Evolutionary conservation across 2,329 filamentous ascomycete species (phyloP), one percentile per base, ranked within the genome.

Genomic region (Beauveria sp.): DNA sequence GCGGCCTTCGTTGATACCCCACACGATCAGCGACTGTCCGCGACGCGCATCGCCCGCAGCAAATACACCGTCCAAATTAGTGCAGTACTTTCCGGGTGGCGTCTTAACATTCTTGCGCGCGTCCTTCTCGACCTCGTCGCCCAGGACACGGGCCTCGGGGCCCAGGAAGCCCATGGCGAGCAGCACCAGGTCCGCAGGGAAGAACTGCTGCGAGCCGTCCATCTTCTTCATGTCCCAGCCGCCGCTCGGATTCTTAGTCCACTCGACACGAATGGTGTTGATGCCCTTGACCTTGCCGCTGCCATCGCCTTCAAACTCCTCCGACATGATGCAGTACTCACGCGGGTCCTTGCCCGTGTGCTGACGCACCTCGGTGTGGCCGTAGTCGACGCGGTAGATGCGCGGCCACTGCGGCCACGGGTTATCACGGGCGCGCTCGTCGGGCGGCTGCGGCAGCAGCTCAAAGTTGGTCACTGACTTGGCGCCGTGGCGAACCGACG

Each of bases 171-270:
- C 93, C 93, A 97, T 97, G 56, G 93, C 96, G 54, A 97, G 81
- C 50, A 97, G 84, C 50, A 97, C 92, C 46, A 97, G 84, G 71
- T 97, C 93, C 30, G 93, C 93, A 43, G 91, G 91, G 88, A 97
- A 97, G 83, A 96, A 96, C 73, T 97, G 87, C 79, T 96, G 90
- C 64, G 89, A 93, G 43, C 90, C 92, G 67, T 96, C 92, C 37
- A 96, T 82, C 75, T 96, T 93, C 84, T 96, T 96, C 92, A 97
- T 97, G 76, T 97, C 93, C 93, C 93, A 97, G 50, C 92, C 92
- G 66, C 92, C 92, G 64, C 85, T 87, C 30, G 90, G 83, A 59
- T 87, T 91, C 81, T 92, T 94, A 68, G 91, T 94, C 93, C 93
- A 97, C 74, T 97, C 92, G 48, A 97, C 92, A 59, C 93, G 91